Base-by-base conservation (phyloP, 108 stramenopile species). In the Cyclostephanos tholiformis region DNA sequence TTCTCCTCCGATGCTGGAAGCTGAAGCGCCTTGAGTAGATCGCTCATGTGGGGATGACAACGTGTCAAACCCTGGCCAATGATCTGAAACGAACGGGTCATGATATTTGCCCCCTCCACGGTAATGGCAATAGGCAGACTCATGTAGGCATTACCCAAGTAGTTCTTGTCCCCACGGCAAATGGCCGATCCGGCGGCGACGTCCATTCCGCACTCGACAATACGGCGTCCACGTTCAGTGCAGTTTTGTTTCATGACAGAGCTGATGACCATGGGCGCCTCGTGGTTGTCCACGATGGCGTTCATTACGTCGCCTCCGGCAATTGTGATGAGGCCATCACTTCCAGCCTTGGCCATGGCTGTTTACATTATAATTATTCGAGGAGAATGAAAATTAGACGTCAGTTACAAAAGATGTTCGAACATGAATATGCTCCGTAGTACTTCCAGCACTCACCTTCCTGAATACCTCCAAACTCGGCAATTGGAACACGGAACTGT, bases 241-340 rank as follows among this genome's bases (percentile, higher is more conserved):
- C 96, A 96, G 76, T 99, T 97, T 79, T 99, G 97, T 85, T 99
- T 99, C 98, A 99, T 97, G 71, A 99, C 92, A 23, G 97, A 97
- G 27, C 94, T 95, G 71, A 99, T 90, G 26, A 99, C 98, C 89
- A 97, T 97, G 44, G 98, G 98, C 36, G 97, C 97, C 83, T 99
- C 98, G 83, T 99, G 98, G 77, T 97, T 97, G 83, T 97, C 96
- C 56, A 99, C 91, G 82, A 99, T 99, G 22, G 98, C 96, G 76
- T 99, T 99, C 95, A 97, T 97, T 51, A 99, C 84, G 61, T 95
- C 94, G 62, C 92, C 94, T 52, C 94, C 95, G 60, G 97, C 92
- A 63, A 96, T 91, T 9, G 89, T 85, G 60, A 97, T 91, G 72
- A 96, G 84, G 27, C 94, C 93, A 85, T 97, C 95, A 74, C 94